A percentile compares a stretch with the other conserved stretches of the same genome.
These are phyloP conservation scores for Agapanthus africanus DNA, from an alignment of 106 monocot species.

Conservation along the genomic window DNA sequence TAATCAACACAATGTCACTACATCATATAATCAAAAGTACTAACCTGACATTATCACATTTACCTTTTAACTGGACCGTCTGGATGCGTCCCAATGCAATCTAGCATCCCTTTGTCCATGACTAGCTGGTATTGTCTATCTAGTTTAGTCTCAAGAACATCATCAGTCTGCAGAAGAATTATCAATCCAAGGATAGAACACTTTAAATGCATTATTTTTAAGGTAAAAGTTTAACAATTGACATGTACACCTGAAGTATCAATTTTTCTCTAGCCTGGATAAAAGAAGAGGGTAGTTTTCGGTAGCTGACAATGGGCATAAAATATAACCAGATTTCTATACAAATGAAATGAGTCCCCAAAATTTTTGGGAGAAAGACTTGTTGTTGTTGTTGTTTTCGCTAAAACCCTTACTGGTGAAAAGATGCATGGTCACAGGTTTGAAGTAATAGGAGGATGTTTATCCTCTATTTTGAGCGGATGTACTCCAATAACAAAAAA, in stretches of 20 bases:
- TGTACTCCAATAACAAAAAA: no score
- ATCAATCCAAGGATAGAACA: background rate
- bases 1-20: background rate
- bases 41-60: background rate
- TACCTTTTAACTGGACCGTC: slow-evolving; percentile 68
- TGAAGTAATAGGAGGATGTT: background rate
- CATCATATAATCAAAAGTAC: background rate
- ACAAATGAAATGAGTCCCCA: no score
- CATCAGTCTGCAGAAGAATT: slow-evolving; percentile 57
- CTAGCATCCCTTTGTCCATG: slow-evolving; percentile 69
- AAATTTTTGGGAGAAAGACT: no score
- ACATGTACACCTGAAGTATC: no score
- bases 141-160: slow-evolving; percentile 65
- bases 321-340: no score
- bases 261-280: no score
- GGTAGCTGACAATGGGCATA: no score
- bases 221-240: background rate
- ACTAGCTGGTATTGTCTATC: slow-evolving; percentile 58
- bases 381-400: no score
- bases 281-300: no score
- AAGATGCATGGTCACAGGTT: background rate
- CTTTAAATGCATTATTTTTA: background rate
- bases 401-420: background rate
- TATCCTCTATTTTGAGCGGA: background rate
- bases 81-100: slow-evolving; percentile 66